These are phyloP conservation scores for Saturnispora ahearnii DNA, from an alignment of 805 yeast genomes.

Conservation along the genomic window DNA sequence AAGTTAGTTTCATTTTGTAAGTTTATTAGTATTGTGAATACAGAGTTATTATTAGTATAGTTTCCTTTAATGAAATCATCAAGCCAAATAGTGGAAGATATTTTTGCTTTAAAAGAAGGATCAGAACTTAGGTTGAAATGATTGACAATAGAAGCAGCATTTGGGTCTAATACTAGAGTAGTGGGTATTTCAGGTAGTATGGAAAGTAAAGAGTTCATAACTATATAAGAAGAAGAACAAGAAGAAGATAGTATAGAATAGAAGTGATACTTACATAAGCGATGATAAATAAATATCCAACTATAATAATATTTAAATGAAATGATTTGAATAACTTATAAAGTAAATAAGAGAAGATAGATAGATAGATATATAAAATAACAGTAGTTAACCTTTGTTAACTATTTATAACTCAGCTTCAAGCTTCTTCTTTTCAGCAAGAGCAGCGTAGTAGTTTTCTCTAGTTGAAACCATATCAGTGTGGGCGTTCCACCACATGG, in stretches of 20 bases:
- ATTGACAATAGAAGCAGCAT: background rate
- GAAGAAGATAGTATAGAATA: background rate
- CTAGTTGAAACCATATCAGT: constrained; percentile 60
- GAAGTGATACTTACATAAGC: too few species aligned
- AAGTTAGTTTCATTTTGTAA: background rate
- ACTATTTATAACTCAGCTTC: constrained; percentile 32
- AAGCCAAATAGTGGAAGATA: background rate
- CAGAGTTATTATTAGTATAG: background rate
- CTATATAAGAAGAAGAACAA: background rate
- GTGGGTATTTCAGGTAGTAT: background rate
- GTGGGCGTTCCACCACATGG: constrained; percentile 83
- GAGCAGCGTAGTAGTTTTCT: constrained; percentile 75
- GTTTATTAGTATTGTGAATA: background rate
- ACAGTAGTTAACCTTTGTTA: background rate
- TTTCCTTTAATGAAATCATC: background rate
- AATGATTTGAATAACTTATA: background rate
- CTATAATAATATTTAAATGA: background rate
- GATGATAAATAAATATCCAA: too few species aligned
- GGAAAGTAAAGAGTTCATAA: background rate
- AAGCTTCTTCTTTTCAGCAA: constrained; percentile 65
- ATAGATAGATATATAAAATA: background rate
- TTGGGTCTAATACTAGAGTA: constrained; percentile 18
- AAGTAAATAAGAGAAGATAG: constrained; percentile 10
- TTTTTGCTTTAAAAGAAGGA: background rate
- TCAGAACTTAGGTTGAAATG: background rate